Evolutionary conservation across 2,329 filamentous ascomycete genomes (phyloP).

Genomic region (Cercospora berteroae): DNA sequence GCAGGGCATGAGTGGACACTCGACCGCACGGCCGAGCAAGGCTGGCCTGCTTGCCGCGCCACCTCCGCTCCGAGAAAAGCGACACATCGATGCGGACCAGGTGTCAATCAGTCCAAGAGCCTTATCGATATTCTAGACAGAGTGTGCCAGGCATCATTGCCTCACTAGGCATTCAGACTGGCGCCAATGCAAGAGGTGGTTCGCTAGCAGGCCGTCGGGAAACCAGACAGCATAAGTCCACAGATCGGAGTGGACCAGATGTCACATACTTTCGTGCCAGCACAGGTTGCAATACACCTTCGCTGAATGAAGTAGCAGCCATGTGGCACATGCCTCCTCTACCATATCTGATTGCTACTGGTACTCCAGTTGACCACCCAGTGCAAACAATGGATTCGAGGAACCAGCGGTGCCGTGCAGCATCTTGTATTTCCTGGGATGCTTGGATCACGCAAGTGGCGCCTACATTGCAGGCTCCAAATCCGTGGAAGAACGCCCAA

Average conservation of each 20-base stretch:
- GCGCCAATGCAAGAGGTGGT: not conserved
- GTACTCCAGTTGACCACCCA: not conserved
- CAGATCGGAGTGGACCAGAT: not conserved
- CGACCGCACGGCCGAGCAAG: not conserved
- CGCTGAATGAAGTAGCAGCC: not conserved
- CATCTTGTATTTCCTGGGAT: not conserved
- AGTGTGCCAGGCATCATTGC: not conserved
- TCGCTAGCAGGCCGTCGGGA: not conserved
- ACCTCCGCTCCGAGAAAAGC: not conserved
- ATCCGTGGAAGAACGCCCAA: not conserved
- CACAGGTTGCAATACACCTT: not conserved
- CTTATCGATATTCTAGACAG: not conserved
- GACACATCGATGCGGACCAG: not conserved
- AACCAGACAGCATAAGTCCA: not conserved
- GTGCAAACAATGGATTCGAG: not conserved
- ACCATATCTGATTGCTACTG: not conserved
- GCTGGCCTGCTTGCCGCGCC: not conserved
- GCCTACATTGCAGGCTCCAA: not conserved
- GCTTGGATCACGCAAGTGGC: not conserved
- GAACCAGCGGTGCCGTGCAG: not conserved
- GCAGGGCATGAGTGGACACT: not conserved
- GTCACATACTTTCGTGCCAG: not conserved
- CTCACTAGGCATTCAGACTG: not conserved
- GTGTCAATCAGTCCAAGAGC: not conserved
- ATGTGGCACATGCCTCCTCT: not conserved